These are phyloP conservation scores for Tuber borchii DNA, from an alignment of 495 filamentous ascomycete species.

Conservation along the genomic window DNA sequence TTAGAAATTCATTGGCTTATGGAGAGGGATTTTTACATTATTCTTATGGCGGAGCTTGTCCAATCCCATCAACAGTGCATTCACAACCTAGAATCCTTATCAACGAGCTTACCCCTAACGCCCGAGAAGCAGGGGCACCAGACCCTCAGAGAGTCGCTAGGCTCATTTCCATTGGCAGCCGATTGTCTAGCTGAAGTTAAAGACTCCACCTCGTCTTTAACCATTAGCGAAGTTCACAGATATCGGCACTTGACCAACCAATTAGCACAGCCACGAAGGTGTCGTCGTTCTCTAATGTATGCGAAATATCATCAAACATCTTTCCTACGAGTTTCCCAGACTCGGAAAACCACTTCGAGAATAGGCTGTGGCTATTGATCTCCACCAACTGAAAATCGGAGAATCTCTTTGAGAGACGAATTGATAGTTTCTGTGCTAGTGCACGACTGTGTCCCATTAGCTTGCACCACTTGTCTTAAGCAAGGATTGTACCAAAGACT, in stretches of 20 bases:
- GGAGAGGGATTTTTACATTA: slow-evolving; percentile 21
- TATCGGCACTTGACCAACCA: slow-evolving; percentile 21
- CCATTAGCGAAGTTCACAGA: background rate
- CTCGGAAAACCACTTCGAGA: slow-evolving; percentile 53
- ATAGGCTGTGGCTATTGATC: slow-evolving; percentile 50
- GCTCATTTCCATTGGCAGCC: slow-evolving; percentile 47
- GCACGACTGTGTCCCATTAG: slow-evolving; percentile 42
- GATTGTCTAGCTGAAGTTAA: slow-evolving; percentile 48
- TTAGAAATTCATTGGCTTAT: slow-evolving; percentile 1
- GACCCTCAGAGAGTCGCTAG: slow-evolving; percentile 48
- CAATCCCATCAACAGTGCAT: slow-evolving; percentile 42
- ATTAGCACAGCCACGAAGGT: slow-evolving; percentile 51
- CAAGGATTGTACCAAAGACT: slow-evolving; percentile 22
- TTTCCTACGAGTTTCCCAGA: slow-evolving; percentile 51
- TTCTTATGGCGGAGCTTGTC: slow-evolving; percentile 43
- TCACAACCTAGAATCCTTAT: slow-evolving; percentile 32
- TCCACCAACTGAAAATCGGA: slow-evolving; percentile 48
- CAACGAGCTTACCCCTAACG: background rate
- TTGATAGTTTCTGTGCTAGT: slow-evolving; percentile 54
- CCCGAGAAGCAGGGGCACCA: background rate
- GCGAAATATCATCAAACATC: slow-evolving; percentile 49
- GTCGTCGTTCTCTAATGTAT: slow-evolving; percentile 46
- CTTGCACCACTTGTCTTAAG: background rate
- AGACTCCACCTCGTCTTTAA: slow-evolving; percentile 53
- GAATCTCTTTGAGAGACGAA: slow-evolving; percentile 49